phyloP scores from a whole-genome alignment of 176 grass and related monocot genomes.

The Oryza punctata region DNA sequence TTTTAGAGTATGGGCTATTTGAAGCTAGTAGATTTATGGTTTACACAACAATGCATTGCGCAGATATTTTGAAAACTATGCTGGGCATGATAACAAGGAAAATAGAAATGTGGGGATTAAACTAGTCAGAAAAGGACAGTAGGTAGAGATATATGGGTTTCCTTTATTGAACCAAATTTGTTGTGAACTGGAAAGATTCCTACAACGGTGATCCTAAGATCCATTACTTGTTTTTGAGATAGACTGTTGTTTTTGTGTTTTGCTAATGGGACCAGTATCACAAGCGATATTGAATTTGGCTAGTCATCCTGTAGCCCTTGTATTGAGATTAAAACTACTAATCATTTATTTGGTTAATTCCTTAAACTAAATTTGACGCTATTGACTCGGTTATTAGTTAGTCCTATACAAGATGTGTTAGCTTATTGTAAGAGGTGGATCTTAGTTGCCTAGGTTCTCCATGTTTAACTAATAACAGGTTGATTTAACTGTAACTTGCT shows the following conservation, averaged over 20 bases:
- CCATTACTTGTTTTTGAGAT: not conserved
- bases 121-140: not conserved
- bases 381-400: not conserved
- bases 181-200: not conserved
- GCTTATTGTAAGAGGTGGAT: not conserved
- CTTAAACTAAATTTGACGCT: not conserved
- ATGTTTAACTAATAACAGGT: not conserved
- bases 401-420: not conserved
- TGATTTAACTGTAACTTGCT: not conserved
- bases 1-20: not conserved
- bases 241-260: slow-evolving; percentile 16
- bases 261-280: not conserved
- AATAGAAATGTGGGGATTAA: not conserved
- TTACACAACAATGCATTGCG: not conserved
- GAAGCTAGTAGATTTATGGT: not conserved
- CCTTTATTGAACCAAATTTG: not conserved
- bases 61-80: not conserved
- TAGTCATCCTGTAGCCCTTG: not conserved
- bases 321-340: not conserved
- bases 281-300: not conserved
- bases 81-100: not conserved
- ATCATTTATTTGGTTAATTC: not conserved
- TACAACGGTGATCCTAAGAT: not conserved
- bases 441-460: not conserved
- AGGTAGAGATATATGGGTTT: not conserved